A percentile compares a stretch with the other conserved stretches of the same genome.
These are phyloP conservation scores for Poa annua DNA, from an alignment of 176 grass and related monocot species.

Conservation along the genomic window DNA sequence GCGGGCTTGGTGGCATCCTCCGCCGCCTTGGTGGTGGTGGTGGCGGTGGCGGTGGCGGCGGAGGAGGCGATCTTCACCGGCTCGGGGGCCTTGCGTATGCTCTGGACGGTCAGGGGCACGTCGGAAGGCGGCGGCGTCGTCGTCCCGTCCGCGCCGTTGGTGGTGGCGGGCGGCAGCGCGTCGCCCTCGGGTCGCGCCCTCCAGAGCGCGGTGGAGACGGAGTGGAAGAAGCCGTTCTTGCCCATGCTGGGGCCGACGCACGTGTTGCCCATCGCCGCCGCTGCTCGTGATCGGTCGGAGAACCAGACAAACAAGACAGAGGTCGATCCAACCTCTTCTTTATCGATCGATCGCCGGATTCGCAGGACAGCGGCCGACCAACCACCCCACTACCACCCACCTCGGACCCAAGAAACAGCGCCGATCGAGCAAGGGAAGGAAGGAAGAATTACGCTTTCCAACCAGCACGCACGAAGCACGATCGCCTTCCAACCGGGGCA, in stretches of 20 bases:
- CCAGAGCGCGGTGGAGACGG: slow-evolving; percentile 78
- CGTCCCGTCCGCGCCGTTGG: slow-evolving; percentile 40
- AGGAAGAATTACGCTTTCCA: not conserved
- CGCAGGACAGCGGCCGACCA: not conserved
- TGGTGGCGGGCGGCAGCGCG: slow-evolving; percentile 38
- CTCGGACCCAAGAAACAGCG: slow-evolving; percentile 25
- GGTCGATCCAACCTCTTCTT: not conserved
- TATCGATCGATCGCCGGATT: not conserved
- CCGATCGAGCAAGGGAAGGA: not conserved
- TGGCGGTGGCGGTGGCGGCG: slow-evolving; percentile 31
- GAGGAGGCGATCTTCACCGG: slow-evolving; percentile 52
- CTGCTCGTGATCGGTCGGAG: not conserved
- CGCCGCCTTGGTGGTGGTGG: slow-evolving; percentile 3
- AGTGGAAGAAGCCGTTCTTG: slow-evolving; percentile 82
- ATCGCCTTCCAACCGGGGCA: not conserved
- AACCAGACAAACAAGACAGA: too few relatives aligned
- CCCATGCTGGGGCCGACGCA: slow-evolving; percentile 79
- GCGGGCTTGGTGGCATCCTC: not conserved
- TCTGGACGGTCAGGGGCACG: slow-evolving; percentile 36
- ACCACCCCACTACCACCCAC: not conserved
- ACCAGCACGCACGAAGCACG: not conserved
- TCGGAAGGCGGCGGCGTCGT: not conserved
- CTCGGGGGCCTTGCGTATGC: slow-evolving; percentile 70
- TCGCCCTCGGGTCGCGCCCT: slow-evolving; percentile 46
- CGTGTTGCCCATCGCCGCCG: slow-evolving; percentile 70